Conservation (phyloP, 2,329 filamentous ascomycete genomes). For the Ophiocordyceps australis region DNA sequence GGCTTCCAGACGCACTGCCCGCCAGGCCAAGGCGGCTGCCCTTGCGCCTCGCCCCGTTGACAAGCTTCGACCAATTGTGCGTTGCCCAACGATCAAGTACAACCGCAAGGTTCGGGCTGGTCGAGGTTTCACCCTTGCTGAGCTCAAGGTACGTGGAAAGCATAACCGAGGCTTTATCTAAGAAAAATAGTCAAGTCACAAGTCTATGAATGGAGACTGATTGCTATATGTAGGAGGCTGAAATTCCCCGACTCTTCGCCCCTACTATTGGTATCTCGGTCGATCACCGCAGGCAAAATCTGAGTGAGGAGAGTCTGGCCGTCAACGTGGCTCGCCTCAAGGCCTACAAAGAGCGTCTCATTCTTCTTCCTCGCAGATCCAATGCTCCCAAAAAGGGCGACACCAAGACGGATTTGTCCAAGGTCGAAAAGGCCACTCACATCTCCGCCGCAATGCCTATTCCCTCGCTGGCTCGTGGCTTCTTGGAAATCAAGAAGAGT, state of each 20-base stretch:
- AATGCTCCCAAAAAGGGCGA: constrained; percentile 91
- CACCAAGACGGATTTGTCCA: constrained; percentile 63
- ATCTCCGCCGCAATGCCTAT: constrained; percentile 48
- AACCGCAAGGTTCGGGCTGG: constrained; percentile 94
- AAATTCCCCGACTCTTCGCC: constrained; percentile 85
- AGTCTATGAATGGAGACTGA: too few relatives aligned
- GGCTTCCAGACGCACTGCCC: constrained; percentile 76
- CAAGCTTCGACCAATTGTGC: constrained; percentile 87
- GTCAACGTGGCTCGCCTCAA: constrained; percentile 95
- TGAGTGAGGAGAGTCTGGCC: constrained; percentile 85
- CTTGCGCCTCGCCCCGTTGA: constrained; percentile 94
- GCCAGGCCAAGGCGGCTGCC: constrained; percentile 85
- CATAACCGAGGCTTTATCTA: too few relatives aligned
- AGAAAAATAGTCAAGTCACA: too few relatives aligned
- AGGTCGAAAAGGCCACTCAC: constrained; percentile 37
- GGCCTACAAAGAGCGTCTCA: constrained; percentile 90
- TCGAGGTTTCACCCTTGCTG: constrained; percentile 91
- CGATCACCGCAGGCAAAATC: constrained; percentile 92
- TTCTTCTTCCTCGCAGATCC: constrained; percentile 91
- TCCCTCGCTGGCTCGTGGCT: constrained; percentile 41
- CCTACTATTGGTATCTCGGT: constrained; percentile 94
- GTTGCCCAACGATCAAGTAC: constrained; percentile 97
- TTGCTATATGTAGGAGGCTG: constrained; percentile 57
- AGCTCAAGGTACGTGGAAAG: constrained; percentile 72
- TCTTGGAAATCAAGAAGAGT: constrained; percentile 66